These are phyloP conservation scores for Paramyrothecium sp. DNA, from an alignment of 2,329 filamentous ascomycete genomes.

Conservation along the genomic window DNA sequence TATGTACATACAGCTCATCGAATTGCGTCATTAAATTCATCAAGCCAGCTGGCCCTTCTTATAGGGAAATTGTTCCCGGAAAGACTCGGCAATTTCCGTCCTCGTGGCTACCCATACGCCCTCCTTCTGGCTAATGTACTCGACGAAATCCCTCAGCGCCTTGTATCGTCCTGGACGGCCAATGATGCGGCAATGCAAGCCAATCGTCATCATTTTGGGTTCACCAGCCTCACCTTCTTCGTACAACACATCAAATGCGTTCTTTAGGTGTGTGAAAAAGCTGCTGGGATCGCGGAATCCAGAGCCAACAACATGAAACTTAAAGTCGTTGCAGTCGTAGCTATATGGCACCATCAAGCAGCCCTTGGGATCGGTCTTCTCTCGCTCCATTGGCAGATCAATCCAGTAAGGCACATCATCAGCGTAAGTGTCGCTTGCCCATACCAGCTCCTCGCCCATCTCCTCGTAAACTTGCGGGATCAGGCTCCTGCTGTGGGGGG, in stretches of 20 bases:
- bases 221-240: conserved; percentile 45
- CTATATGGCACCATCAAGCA: conserved; percentile 52
- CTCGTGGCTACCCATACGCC: conserved; percentile 53
- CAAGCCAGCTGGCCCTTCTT: conserved; percentile 34
- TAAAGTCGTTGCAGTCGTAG: conserved; percentile 56
- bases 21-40: not conserved
- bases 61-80: conserved; percentile 46
- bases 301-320: conserved; percentile 32
- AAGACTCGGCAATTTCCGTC: conserved; percentile 50
- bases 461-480: conserved; percentile 50
- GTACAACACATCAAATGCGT: conserved; percentile 52
- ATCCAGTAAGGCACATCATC: conserved; percentile 57
- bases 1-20: not conserved
- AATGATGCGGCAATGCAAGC: conserved; percentile 50
- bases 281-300: conserved; percentile 43
- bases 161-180: conserved; percentile 50
- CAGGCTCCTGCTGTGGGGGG: conserved; percentile 41
- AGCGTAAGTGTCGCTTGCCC: conserved; percentile 49
- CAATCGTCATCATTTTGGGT: conserved; percentile 59
- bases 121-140: conserved; percentile 50
- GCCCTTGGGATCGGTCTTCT: conserved; percentile 38
- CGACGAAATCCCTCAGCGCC: conserved; percentile 50
- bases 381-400: conserved; percentile 47
- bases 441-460: conserved; percentile 48
- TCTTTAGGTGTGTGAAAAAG: conserved; percentile 46